These are phyloP conservation scores for Ephemerocybe angulata DNA, from an alignment of 768 basidiomycete genomes.

Conservation along the genomic window DNA sequence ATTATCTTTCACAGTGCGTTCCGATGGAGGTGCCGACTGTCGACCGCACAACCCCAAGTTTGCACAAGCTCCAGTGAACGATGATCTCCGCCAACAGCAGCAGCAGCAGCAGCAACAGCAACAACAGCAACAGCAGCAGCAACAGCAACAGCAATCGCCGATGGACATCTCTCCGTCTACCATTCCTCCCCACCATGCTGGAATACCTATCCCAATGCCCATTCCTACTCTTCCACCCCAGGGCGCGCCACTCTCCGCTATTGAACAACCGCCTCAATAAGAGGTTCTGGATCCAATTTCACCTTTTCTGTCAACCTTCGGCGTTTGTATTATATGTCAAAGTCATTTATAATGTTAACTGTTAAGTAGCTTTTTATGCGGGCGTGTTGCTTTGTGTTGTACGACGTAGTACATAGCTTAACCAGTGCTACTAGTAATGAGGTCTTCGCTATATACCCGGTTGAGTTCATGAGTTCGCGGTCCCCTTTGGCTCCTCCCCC, in stretches of 20 bases:
- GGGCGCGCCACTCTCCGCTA: neutral
- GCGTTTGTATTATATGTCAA: neutral
- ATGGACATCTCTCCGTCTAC: slow-evolving; percentile 2
- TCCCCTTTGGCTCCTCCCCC: too few relatives aligned
- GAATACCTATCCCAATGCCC: neutral
- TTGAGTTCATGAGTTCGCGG: too few relatives aligned
- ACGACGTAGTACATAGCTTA: too few relatives aligned
- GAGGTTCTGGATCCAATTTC: too few relatives aligned
- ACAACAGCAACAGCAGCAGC: slow-evolving; percentile 2
- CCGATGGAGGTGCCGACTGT: slow-evolving; percentile 81
- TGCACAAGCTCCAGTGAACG: slow-evolving; percentile 4
- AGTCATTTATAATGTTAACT: neutral
- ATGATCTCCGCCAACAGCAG: slow-evolving; percentile 1
- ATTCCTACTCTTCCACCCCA: neutral
- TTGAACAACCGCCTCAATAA: slow-evolving; percentile 1
- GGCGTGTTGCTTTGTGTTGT: too few relatives aligned
- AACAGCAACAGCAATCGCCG: slow-evolving; percentile 5
- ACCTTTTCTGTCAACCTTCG: neutral
- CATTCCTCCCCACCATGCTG: neutral
- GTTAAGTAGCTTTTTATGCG: neutral
- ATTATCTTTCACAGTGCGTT: slow-evolving; percentile 55
- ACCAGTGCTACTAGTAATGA: too few relatives aligned
- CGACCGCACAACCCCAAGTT: slow-evolving; percentile 40
- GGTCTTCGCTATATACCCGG: too few relatives aligned
- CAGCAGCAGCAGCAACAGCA: slow-evolving; percentile 4